Evolutionary conservation across 1,139 yeast species (phyloP).

Genomic region (Ogataea hybrid): DNA sequence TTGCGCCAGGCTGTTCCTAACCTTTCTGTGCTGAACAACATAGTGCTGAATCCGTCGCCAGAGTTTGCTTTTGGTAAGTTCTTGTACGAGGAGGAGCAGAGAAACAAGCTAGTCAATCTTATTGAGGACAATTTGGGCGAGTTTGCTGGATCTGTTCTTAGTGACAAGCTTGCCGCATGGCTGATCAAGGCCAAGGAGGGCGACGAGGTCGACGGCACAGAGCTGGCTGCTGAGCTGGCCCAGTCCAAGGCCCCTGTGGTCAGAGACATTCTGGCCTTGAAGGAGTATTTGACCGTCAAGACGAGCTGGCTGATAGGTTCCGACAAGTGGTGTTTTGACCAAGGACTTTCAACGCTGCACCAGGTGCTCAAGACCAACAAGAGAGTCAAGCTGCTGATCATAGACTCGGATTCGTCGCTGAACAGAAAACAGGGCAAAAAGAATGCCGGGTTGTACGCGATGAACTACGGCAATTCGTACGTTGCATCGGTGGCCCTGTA

Average conservation of each 20-base stretch:
- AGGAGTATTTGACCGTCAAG: conserved; percentile 44
- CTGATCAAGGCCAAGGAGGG: conserved; percentile 42
- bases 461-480: conserved; percentile 88
- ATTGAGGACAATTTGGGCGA: conserved; percentile 47
- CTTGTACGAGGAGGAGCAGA: conserved; percentile 54
- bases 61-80: conserved; percentile 87
- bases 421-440: conserved; percentile 63
- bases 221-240: conserved; percentile 43
- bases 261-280: conserved; percentile 40
- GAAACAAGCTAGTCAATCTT: conserved; percentile 43
- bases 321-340: conserved; percentile 93
- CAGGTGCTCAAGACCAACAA: conserved; percentile 66
- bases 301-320: conserved; percentile 89
- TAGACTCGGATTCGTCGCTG: conserved; percentile 86
- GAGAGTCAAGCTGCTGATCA: conserved; percentile 79
- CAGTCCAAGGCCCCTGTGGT: conserved; percentile 33
- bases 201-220: conserved; percentile 27
- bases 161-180: conserved; percentile 70
- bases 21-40: conserved; percentile 49
- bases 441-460: conserved; percentile 92
- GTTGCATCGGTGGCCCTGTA: conserved; percentile 96
- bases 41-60: conserved; percentile 60
- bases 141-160: conserved; percentile 39
- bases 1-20: conserved; percentile 59
- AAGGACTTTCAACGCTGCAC: conserved; percentile 91